Evolutionary conservation across 2,329 filamentous ascomycete species (phyloP).

Genomic region (Aspergillus amoenus): DNA sequence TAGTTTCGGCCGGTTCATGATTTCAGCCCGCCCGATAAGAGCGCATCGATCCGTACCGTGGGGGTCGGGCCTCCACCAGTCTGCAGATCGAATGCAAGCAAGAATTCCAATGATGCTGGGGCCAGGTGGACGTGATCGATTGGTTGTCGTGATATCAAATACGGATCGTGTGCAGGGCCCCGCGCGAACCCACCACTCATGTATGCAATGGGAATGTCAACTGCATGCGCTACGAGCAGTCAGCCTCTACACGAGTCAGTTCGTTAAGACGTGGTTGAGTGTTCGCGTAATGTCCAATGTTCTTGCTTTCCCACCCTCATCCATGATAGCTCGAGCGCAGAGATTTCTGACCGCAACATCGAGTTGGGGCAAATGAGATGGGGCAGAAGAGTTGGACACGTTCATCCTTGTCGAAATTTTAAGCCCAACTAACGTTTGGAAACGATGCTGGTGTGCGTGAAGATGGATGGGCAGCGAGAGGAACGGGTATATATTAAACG

Average conservation of each 20-base stretch:
- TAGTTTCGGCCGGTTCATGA: too few species aligned
- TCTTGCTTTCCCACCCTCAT: too few species aligned
- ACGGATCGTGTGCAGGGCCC: neutral
- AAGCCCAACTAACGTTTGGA: neutral
- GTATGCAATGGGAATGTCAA: neutral
- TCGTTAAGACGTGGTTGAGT: neutral
- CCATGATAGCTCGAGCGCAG: too few species aligned
- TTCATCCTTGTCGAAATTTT: neutral
- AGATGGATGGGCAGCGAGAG: neutral
- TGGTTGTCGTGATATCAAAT: neutral
- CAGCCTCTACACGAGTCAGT: neutral
- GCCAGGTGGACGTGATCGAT: neutral
- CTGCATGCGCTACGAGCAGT: neutral
- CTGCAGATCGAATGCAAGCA: neutral
- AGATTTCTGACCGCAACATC: neutral
- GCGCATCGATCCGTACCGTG: too few species aligned
- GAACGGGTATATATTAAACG: neutral
- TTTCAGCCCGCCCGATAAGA: too few species aligned
- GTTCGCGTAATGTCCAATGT: too few species aligned
- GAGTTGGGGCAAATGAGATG: neutral
- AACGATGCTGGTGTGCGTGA: neutral
- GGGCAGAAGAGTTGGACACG: neutral
- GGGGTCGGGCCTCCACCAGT: too few species aligned
- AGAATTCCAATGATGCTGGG: neutral
- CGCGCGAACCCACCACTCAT: neutral